A percentile compares a stretch with the other conserved stretches of the same genome.
Evolutionary conservation across 2,329 filamentous ascomycete genomes (phyloP).

Genomic region (Juglanconis sp.): DNA sequence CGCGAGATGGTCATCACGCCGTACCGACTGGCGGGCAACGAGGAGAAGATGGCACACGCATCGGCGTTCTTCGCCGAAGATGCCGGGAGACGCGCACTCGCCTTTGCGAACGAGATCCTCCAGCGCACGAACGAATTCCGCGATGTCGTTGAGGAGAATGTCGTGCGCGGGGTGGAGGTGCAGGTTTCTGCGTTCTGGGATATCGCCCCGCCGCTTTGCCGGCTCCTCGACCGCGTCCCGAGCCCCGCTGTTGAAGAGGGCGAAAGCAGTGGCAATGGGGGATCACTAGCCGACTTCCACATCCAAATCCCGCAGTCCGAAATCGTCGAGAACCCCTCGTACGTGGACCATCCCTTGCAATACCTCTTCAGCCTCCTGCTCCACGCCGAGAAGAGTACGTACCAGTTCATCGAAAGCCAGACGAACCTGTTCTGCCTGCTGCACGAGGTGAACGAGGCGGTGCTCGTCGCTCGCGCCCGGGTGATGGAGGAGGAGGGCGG

Average conservation of each 20-base stretch:
- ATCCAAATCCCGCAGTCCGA: constrained; percentile 77
- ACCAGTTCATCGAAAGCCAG: constrained; percentile 95
- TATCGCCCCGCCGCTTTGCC: constrained; percentile 78
- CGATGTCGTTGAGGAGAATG: constrained; percentile 76
- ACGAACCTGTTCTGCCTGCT: constrained; percentile 85
- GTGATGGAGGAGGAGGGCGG: constrained; percentile 62
- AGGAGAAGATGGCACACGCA: constrained; percentile 75
- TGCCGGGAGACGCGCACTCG: constrained; percentile 65
- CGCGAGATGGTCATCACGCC: constrained; percentile 78
- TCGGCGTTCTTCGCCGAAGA: constrained; percentile 81
- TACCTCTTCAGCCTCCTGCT: constrained; percentile 83
- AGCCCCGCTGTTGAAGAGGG: neutral
- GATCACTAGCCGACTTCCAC: constrained; percentile 52
- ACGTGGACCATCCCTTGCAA: constrained; percentile 77
- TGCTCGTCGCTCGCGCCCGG: constrained; percentile 66
- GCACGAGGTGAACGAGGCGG: constrained; percentile 83
- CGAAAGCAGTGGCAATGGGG: neutral
- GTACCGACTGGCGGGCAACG: constrained; percentile 71
- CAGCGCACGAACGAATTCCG: constrained; percentile 74
- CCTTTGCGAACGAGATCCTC: constrained; percentile 69
- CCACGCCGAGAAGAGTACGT: constrained; percentile 87
- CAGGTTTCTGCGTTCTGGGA: constrained; percentile 97
- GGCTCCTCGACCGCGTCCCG: constrained; percentile 78
- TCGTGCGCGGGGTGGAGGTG: constrained; percentile 81
- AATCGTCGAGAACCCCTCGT: constrained; percentile 80